phyloP scores from a whole-genome alignment of 768 basidiomycete genomes.

The Lactarius hatsudake region DNA sequence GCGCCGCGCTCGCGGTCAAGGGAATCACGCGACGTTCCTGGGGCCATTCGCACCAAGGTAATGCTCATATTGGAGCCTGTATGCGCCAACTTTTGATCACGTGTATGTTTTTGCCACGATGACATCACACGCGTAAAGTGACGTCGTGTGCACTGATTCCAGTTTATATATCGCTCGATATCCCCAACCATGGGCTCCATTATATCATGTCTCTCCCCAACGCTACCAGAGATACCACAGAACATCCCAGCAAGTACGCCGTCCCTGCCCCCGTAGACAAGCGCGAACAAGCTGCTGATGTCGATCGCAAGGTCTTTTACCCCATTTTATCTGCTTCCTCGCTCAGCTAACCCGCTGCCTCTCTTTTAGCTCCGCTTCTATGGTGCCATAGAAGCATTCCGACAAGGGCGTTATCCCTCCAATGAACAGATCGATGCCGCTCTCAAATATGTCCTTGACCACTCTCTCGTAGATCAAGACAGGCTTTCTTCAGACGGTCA shows the following conservation, averaged over 20 bases:
- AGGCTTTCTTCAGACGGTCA: constrained; percentile 76
- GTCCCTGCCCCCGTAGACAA: constrained; percentile 69
- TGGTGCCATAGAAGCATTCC: constrained; percentile 77
- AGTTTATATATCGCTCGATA: not conserved
- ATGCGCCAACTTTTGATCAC: not conserved
- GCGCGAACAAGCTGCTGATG: constrained; percentile 60
- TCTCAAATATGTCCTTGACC: constrained; percentile 59
- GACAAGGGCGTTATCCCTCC: constrained; percentile 72
- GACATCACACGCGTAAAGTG: not conserved
- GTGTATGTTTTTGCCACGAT: constrained; percentile 13
- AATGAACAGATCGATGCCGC: constrained; percentile 77
- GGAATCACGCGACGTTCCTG: too few relatives aligned
- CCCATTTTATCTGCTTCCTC: not conserved
- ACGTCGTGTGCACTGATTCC: not conserved
- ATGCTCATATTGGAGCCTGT: too few relatives aligned
- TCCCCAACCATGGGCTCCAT: too few relatives aligned
- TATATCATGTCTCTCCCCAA: constrained; percentile 61
- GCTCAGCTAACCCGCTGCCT: not conserved
- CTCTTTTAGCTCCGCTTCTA: constrained; percentile 61
- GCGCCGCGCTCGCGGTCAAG: too few relatives aligned
- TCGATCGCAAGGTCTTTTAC: constrained; percentile 65
- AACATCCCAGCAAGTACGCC: constrained; percentile 48
- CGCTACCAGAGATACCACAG: constrained; percentile 58
- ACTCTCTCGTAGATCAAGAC: constrained; percentile 56
- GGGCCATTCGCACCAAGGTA: too few relatives aligned